Evolutionary conservation across 2,329 filamentous ascomycete species (phyloP), one percentile per base, ranked within the genome.

Genomic region (Epichloe typhina): DNA sequence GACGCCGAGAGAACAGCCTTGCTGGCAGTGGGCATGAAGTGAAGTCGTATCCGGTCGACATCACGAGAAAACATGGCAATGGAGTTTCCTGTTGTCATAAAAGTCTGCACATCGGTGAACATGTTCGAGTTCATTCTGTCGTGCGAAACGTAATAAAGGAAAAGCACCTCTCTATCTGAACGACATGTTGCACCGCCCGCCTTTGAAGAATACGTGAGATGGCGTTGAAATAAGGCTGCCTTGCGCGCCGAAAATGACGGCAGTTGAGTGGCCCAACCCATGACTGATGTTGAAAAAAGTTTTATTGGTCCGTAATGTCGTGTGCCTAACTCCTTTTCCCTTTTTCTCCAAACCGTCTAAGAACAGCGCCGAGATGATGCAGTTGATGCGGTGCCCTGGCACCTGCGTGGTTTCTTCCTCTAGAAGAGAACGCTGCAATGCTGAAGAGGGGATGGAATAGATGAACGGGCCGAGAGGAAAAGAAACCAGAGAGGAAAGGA

Each of bases 231-330:
- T 7, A 8, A 26, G 23, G 23, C 2, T 33, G n/a, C 17, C 6
- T 36, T 23, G 37, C 49, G 37, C 49, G 49, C 49, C 49, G 21
- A 43, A 55, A 50, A 21, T 49, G 49, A 61, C 62, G 63, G 63
- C 61, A 62, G 63, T 65, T 66, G 63, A 64, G 58, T 64, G 62
- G 58, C 51, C 26, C 26, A 1, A 9, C 2, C 13, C 42, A 17
- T 33, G 42, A 23, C 49, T 35, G 12, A 11, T 46, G 13, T 19
- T 50, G 11, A 26, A 42, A 23, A 21, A 42, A 11, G 11, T 9
- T 1, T 13, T 42, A 4, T 38, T 38, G n/a, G n/a, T 38, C 36
- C 36, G n/a, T n/a, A 13, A 42, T 23, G 40, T 19, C 40, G 40
- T 21, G 19, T 23, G 11, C 11, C 3, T 6, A 8, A 17, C 12